phyloP scores from a whole-genome alignment of 345 rosid genomes.

The Luvunga scandens region DNA sequence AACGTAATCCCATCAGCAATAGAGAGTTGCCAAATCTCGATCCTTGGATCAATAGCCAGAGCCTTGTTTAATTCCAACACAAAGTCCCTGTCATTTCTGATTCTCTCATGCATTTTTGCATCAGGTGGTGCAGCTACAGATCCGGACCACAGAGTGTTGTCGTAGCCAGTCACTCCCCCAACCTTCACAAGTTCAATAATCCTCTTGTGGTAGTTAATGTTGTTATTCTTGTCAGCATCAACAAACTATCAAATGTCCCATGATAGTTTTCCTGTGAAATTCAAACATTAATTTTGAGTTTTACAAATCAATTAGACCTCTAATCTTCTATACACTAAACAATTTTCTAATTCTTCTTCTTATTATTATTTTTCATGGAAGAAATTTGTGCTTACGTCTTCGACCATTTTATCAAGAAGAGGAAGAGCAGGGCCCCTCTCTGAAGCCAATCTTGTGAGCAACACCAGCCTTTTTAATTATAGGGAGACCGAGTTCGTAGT shows the following conservation, averaged over 20 bases:
- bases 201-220: conserved; percentile 28
- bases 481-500: conserved; percentile 79
- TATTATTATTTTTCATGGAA: too few species aligned
- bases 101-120: conserved; percentile 65
- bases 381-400: conserved; percentile 45
- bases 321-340: too few species aligned
- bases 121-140: conserved; percentile 47
- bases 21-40: conserved; percentile 91
- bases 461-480: conserved; percentile 88
- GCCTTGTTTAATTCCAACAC: conserved; percentile 90
- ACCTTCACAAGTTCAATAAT: conserved; percentile 41
- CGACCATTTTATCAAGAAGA: conserved; percentile 65
- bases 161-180: conserved; percentile 61
- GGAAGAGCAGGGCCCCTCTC: conserved; percentile 94
- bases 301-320: not conserved
- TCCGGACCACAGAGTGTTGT: conserved; percentile 92
- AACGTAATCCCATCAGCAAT: conserved; percentile 94
- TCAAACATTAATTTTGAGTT: not conserved
- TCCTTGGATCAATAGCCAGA: conserved; percentile 87
- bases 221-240: conserved; percentile 46
- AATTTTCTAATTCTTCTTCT: too few species aligned
- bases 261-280: conserved; percentile 4
- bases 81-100: conserved; percentile 73
- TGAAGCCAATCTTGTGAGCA: conserved; percentile 89
- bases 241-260: conserved; percentile 36